Base-by-base conservation (phyloP, 176 grass and related monocot species). In the Tillandsia fasciculata region DNA sequence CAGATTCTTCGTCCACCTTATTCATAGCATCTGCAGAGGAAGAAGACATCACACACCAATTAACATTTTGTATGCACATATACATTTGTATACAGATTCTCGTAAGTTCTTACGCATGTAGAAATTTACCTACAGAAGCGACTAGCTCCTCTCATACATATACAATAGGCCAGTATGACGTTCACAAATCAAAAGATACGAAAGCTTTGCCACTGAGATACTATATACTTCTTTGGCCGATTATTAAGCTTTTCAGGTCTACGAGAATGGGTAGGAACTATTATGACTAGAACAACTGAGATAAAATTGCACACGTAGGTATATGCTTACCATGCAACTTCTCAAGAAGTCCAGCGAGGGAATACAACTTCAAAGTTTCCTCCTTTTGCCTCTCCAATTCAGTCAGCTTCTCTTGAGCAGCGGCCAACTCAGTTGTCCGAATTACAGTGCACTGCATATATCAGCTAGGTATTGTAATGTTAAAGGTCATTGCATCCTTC, bases 311-410 rank as follows among this genome's bases (percentile, higher is more conserved):
- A 23, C n/a, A 24, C 18, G 68, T 49, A 70, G 64, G 27, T 51
- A 33, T 70, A 2, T 12, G 8, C 72, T 90, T 93, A 99, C 94
- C 82, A 49, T 90, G 84, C 65, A 99, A 84, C 81, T 90, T 99
- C 56, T 88, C 72, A 2, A 99, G 80, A 68, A 99, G 87, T 22
- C 84, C 74, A 54, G 94, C 71, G 29, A 84, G 82, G 17, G 94
- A 99, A 73, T 92, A 82, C 11, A 71, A 83, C 53, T 18, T 86
- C 72, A 93, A 66, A 29, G 87, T 87, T 52, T 88, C 90, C 18
- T 93, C 94, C 78, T 90, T 99, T 67, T 86, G 76, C 82, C 75
- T 84, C 71, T 99, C 90, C 70, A 99, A 80, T 70, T 93, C 90
- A 68, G 72, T 27, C 33, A 93, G 50, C 70, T 80, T 93, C 75